A percentile compares a stretch with the other conserved stretches of the same genome.
phyloP scores from a whole-genome alignment of 1,284 basidiomycete species.

The Violaceomyces palustris region DNA sequence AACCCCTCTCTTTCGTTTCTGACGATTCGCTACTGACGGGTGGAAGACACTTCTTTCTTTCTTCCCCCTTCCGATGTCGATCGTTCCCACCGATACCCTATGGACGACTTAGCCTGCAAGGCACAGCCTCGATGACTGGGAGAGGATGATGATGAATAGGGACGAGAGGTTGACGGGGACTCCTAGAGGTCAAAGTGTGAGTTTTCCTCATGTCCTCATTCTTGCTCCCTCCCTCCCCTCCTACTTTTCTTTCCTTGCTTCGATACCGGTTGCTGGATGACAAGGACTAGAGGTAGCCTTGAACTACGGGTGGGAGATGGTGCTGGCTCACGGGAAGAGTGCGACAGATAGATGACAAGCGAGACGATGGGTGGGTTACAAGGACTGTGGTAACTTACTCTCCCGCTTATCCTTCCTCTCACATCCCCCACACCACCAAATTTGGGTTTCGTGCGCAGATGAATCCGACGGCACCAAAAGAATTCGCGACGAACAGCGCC shows the following conservation, averaged over 20 bases:
- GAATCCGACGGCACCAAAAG: slow-evolving; percentile 41
- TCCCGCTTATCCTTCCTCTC: no score
- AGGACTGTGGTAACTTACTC: neutral
- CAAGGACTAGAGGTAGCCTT: no score
- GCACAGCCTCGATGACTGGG: slow-evolving; percentile 51
- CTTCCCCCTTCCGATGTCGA: no score
- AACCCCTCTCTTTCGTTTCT: neutral
- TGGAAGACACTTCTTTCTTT: neutral
- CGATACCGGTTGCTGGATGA: no score
- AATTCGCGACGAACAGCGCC: slow-evolving; percentile 48
- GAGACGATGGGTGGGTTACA: no score
- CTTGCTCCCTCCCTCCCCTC: neutral
- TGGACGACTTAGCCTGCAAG: slow-evolving; percentile 47
- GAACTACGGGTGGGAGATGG: no score
- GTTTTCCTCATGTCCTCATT: no score
- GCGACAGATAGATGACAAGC: no score
- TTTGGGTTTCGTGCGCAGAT: slow-evolving; percentile 10
- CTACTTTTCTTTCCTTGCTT: neutral
- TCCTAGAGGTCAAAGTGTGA: slow-evolving; percentile 47
- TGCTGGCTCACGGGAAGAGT: slow-evolving; percentile 1
- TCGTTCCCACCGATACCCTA: neutral
- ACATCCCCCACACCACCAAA: neutral
- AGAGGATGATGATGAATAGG: slow-evolving; percentile 51
- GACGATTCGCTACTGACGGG: no score
- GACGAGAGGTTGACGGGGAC: slow-evolving; percentile 50